Evolutionary conservation across 2,329 filamentous ascomycete species (phyloP), one percentile per base, ranked within the genome.

Genomic region (Alternaria gansuensis): DNA sequence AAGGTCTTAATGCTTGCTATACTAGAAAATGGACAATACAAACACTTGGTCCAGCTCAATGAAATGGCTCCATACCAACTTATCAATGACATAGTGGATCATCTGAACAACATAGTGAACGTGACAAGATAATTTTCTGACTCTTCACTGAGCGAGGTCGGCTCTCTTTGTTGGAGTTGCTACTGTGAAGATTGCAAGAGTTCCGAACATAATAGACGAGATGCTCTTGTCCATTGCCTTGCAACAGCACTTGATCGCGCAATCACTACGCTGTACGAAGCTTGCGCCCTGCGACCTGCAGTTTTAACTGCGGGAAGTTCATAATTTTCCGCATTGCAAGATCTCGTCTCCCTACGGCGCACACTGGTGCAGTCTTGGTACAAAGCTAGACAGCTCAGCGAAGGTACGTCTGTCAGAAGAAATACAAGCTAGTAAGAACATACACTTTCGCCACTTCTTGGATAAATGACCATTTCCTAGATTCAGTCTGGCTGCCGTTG

Each of bases 401-500:
- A 36, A 24, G 4, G 29, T 48, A 36, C 13, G 44, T n/a, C 21
- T 14, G 31, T 24, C 44, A 48, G 11, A 40, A 14, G 21, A 48
- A 48, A 36, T 9, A 11, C 13, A 13, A 48, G 8, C 29, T 24
- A 36, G 11, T 21, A n/a, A 37, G 14, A 21, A 36, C 28, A 3
- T 45, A 44, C 39, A 45, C 21, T 37, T 31, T 40, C 11, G n/a
- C 41, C 43, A 54, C 31, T 13, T 34, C 23, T 26, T 23, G 29
- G 3, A 24, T n/a, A 26, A n/a, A 14, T 23, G 3, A 59, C 40
- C 46, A 48, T 59, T 56, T 41, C 34, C 46, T 46, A 46, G n/a
- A 59, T 59, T 13, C 41, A 59, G 52, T 36, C 33, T 51, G 51
- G 56, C 29, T 26, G 51, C 51, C 41, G 23, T 28, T 48, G 52